Conservation (phyloP, 495 filamentous ascomycete genomes). For the Penicillium coffeae region DNA sequence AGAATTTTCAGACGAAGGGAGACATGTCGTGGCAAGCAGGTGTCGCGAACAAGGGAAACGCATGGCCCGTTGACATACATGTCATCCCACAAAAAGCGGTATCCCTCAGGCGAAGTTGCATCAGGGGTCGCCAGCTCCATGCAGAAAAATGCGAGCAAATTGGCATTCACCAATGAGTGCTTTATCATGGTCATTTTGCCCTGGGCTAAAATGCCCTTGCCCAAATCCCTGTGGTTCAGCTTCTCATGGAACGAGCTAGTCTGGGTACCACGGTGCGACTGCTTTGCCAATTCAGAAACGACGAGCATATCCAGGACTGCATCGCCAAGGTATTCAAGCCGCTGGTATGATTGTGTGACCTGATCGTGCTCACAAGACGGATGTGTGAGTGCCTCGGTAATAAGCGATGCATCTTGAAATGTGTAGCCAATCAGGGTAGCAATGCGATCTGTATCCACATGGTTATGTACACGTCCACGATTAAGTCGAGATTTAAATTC, state of each 20-base stretch:
- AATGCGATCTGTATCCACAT: conserved; percentile 13
- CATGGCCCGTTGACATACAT: conserved; percentile 56
- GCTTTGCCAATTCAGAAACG: conserved; percentile 48
- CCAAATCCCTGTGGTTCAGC: too few relatives aligned
- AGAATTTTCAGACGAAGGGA: conserved; percentile 47
- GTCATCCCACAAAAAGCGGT: conserved; percentile 59
- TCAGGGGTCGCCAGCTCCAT: conserved; percentile 41
- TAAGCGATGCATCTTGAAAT: conserved; percentile 65
- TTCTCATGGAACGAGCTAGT: too few relatives aligned
- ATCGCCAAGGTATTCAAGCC: conserved; percentile 90
- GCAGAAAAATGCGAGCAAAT: conserved; percentile 83
- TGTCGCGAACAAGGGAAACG: conserved; percentile 44
- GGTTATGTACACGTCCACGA: conserved; percentile 4
- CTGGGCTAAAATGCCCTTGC: conserved; percentile 57
- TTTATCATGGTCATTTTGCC: conserved; percentile 70
- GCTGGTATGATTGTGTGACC: conserved; percentile 67
- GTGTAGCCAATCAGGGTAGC: conserved; percentile 44
- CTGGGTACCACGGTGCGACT: too few relatives aligned
- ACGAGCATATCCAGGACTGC: conserved; percentile 79
- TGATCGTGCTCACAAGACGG: conserved; percentile 57
- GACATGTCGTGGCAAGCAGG: conserved; percentile 42
- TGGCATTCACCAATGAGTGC: conserved; percentile 74
- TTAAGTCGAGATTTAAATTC: not conserved
- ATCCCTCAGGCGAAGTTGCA: conserved; percentile 9
- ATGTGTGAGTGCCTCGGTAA: conserved; percentile 87